Evolutionary conservation across 2,329 filamentous ascomycete species (phyloP).

Genomic region (Amylocarpus encephaloides): DNA sequence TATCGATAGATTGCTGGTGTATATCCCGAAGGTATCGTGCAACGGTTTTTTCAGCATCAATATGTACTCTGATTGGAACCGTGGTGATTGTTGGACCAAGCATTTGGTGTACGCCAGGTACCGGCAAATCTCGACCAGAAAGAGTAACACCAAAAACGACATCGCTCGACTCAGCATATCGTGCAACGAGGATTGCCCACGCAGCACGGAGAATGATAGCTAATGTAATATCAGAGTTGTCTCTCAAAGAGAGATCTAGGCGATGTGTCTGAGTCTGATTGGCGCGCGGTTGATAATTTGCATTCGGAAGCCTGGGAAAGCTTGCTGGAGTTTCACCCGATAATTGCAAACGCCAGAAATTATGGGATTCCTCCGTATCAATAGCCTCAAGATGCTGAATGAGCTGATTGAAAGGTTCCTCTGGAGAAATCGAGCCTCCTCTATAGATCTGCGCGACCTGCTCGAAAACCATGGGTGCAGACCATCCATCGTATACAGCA

Average conservation of each 20-base stretch:
- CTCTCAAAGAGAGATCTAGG: slow-evolving; percentile 40
- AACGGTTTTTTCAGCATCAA: slow-evolving; percentile 22
- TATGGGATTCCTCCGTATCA: slow-evolving; percentile 34
- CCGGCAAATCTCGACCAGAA: slow-evolving; percentile 34
- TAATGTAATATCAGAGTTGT: slow-evolving; percentile 32
- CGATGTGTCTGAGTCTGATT: neutral
- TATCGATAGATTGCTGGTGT: slow-evolving; percentile 39
- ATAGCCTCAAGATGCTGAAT: slow-evolving; percentile 38
- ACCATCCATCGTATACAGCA: slow-evolving; percentile 50
- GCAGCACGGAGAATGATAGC: slow-evolving; percentile 24
- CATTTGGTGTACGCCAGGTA: slow-evolving; percentile 35
- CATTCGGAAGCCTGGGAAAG: slow-evolving; percentile 19
- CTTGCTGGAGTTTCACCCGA: slow-evolving; percentile 42
- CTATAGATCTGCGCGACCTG: slow-evolving; percentile 17
- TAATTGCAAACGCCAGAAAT: slow-evolving; percentile 43
- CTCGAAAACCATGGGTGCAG: slow-evolving; percentile 27
- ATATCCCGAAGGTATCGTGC: slow-evolving; percentile 39
- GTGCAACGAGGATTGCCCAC: slow-evolving; percentile 35
- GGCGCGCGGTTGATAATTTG: neutral
- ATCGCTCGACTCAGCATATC: slow-evolving; percentile 34
- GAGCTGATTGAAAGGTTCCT: slow-evolving; percentile 38
- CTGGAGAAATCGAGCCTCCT: slow-evolving; percentile 14
- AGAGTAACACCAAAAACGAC: slow-evolving; percentile 38
- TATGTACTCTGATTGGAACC: slow-evolving; percentile 25
- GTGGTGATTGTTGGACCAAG: slow-evolving; percentile 39